Base-by-base conservation (phyloP, 208 protist species). In the Naegleria fowleri region DNA sequence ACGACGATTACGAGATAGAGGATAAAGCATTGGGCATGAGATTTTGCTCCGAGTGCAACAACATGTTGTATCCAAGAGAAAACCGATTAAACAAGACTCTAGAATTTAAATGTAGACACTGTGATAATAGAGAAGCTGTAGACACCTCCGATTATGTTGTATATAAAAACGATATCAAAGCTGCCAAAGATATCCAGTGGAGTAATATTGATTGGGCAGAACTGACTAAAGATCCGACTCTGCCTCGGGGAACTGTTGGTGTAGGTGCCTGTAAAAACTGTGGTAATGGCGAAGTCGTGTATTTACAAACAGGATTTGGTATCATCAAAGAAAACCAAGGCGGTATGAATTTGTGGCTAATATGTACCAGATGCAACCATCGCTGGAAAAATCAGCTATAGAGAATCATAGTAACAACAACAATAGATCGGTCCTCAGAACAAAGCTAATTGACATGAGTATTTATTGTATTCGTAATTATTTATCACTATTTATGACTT, bases 81-180 rank as follows among this genome's bases (percentile, higher is more conserved):
- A 88, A 88, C n/a, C 33, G n/a, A 39, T 58, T n/a, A 39, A 7
- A 38, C 0, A 48, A 58, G 55, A 88, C 19, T 9, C 15, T 88
- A 11, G 41, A 88, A 58, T 88, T 38, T 88, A 39, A 40, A 36
- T 88, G 85, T 39, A 52, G 85, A 58, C 39, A 39, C 16, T 88
- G 85, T n/a, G 25, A 29, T 39, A 59, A 59, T 38, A 58, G 22
- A 13, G 85, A 88, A 58, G 11, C 25, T 4, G 85, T 36, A 39
- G 6, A 9, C 3, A 48, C 85, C 2, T 9, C 7, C 6, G 22
- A 86, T 29, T 58, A 88, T 29, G 6, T 6, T 58, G 85, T 88
- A 33, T 88, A 88, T 58, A 88, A 38, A 88, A 88, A 88, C 40
- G 85, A 88, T 58, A 88, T 88, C 22, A 88, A 88, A 88, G 85